Evolutionary conservation across 345 rosid genomes (phyloP).

Genomic region (Trapa incisa): DNA sequence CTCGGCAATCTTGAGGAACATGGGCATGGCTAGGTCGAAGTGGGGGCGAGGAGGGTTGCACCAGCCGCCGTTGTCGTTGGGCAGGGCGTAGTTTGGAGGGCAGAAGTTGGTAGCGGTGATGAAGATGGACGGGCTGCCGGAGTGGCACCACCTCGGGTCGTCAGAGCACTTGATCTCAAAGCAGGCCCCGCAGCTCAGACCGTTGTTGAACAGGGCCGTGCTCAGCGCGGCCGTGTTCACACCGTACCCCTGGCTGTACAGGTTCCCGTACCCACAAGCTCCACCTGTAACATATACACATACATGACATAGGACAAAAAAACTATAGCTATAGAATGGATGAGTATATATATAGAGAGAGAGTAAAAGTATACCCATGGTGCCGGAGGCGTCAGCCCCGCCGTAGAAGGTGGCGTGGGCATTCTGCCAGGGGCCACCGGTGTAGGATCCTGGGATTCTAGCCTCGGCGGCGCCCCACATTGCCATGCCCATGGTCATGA

Average conservation of each 20-base stretch:
- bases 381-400: conserved; percentile 79
- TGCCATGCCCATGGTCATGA: conserved; percentile 11
- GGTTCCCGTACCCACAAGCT: conserved; percentile 14
- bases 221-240: conserved; percentile 13
- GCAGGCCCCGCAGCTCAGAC: conserved; percentile 14
- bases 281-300: conserved; percentile 1
- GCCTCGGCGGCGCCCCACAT: conserved; percentile 31
- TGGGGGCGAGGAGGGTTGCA: conserved; percentile 15
- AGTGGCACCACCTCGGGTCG: conserved; percentile 12
- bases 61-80: conserved; percentile 14
- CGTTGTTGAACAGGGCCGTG: conserved; percentile 12
- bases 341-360: not conserved
- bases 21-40: conserved; percentile 17
- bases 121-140: conserved; percentile 13
- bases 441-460: conserved; percentile 62
- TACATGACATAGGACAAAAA: too few species aligned
- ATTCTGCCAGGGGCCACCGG: conserved; percentile 53
- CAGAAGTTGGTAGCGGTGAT: conserved; percentile 15
- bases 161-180: conserved; percentile 12
- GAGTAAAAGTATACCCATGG: conserved; percentile 12
- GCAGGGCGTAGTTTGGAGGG: conserved; percentile 13
- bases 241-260: conserved; percentile 14
- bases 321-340: too few species aligned
- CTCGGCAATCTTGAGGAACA: conserved; percentile 16
- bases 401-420: conserved; percentile 95